Conservation (phyloP, 2,329 filamentous ascomycete genomes). For the Zymoseptoria crescenta region DNA sequence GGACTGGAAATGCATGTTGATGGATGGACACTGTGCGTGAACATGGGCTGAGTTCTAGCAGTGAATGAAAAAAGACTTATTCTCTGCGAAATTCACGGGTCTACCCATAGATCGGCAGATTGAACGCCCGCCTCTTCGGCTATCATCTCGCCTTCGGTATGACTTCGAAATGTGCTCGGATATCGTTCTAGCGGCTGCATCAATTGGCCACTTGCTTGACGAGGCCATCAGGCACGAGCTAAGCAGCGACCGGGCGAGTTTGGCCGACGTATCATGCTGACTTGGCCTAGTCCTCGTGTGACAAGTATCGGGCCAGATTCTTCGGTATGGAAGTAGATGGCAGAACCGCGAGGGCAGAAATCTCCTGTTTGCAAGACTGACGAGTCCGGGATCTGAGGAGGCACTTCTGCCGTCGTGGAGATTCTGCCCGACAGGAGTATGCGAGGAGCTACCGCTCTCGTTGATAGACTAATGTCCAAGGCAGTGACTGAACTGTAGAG, state of each 20-base stretch:
- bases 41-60: neutral
- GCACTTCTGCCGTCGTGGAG: too few species aligned
- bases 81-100: neutral
- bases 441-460: too few species aligned
- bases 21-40: neutral
- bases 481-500: too few species aligned
- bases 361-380: too few species aligned
- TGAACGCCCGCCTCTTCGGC: neutral
- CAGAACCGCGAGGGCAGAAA: too few species aligned
- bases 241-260: neutral
- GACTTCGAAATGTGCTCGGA: neutral
- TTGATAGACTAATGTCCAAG: too few species aligned
- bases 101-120: neutral
- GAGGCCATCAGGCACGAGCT: neutral
- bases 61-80: neutral
- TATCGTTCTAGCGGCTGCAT: neutral
- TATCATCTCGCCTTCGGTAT: neutral
- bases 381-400: too few species aligned
- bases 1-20: neutral
- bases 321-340: neutral
- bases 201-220: neutral
- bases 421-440: too few species aligned
- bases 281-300: neutral
- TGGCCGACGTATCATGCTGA: neutral
- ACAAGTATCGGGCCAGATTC: neutral